Base-by-base conservation (phyloP, 306 rosid genomes). In the Gleditsia sinensis region DNA sequence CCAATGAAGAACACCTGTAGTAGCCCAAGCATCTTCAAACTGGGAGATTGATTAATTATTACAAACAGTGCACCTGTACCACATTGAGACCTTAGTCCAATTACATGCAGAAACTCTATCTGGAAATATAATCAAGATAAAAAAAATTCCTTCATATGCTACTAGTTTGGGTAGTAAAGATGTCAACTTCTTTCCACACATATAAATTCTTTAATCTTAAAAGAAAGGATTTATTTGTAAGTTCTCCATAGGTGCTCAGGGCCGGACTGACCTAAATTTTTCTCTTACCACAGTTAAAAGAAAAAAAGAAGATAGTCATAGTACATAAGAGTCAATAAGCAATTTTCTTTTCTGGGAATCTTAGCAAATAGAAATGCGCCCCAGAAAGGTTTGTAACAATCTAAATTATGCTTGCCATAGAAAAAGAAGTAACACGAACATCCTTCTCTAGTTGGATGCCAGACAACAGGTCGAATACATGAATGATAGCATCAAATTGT, bases 1-100 rank as follows among this genome's bases (percentile, higher is more conserved):
- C 23, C 5, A 20, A 68, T 7, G 39, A 79, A 65, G n/a, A 43
- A 7, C 33, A 90, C 96, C 97, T 95, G 99, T 75, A 90, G 75
- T 62, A 92, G 86, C 36, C 98, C 98, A 62, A 95, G 99, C 92
- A 85, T 81, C 88, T 87, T 95, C 94, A 95, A 82, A 82, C 86
- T 92, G 45, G 97, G 99, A 69, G 99, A 78, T 77, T 72, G 72
- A 74, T 82, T 87, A 40, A 95, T 36, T 68, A 95, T 82, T n/a
- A 95, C 97, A 40, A 90, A 81, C 25, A 95, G 88, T 21, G 89
- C 98, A 80, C 98, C 99, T 95, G 90, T 80, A 83, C 37, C 76
- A 86, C 62, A 62, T 69, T 48, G 71, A 75, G 56, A 71, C 50
- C 9, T 33, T 12, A 67, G 75, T 75, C 53, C 78, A 80, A 71